Percentiles rank a stretch among this genome's conserved stretches.
Evolutionary conservation across 1,284 basidiomycete genomes (phyloP).

Genomic region (Wallemia mellicola): DNA sequence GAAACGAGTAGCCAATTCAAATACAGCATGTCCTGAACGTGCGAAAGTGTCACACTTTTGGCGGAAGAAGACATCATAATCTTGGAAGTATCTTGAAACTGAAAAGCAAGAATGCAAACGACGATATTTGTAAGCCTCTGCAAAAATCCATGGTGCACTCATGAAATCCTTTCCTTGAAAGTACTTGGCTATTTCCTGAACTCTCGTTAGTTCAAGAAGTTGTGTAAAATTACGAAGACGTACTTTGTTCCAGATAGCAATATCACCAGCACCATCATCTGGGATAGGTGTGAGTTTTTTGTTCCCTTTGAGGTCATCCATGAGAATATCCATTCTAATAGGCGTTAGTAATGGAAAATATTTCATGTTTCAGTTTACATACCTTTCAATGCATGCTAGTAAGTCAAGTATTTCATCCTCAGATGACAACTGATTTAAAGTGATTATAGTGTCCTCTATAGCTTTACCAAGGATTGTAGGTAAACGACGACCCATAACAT

Average conservation of each 20-base stretch:
- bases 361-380: background rate
- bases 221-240: too few species aligned
- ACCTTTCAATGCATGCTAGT: slow-evolving; percentile 40
- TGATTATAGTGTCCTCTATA: slow-evolving; percentile 69
- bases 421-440: slow-evolving; percentile 51
- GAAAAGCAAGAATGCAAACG: slow-evolving; percentile 86
- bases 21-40: slow-evolving; percentile 69
- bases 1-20: slow-evolving; percentile 79
- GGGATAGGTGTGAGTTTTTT: slow-evolving; percentile 53
- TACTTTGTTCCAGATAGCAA: slow-evolving; percentile 96
- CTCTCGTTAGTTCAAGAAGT: too few species aligned
- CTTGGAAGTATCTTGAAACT: slow-evolving; percentile 63
- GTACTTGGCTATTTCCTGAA: slow-evolving; percentile 65
- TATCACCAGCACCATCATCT: slow-evolving; percentile 77
- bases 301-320: slow-evolving; percentile 48
- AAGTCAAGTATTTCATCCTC: slow-evolving; percentile 71
- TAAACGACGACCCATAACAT: slow-evolving; percentile 56
- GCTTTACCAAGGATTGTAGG: slow-evolving; percentile 89
- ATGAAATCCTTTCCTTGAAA: slow-evolving; percentile 92
- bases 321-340: slow-evolving; percentile 41
- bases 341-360: slow-evolving; percentile 5
- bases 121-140: slow-evolving; percentile 93
- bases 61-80: slow-evolving; percentile 59
- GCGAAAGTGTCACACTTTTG: slow-evolving; percentile 93
- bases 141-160: slow-evolving; percentile 67